Conservation (phyloP, 2,329 filamentous ascomycete genomes). For the Bipolaris gigantea region DNA sequence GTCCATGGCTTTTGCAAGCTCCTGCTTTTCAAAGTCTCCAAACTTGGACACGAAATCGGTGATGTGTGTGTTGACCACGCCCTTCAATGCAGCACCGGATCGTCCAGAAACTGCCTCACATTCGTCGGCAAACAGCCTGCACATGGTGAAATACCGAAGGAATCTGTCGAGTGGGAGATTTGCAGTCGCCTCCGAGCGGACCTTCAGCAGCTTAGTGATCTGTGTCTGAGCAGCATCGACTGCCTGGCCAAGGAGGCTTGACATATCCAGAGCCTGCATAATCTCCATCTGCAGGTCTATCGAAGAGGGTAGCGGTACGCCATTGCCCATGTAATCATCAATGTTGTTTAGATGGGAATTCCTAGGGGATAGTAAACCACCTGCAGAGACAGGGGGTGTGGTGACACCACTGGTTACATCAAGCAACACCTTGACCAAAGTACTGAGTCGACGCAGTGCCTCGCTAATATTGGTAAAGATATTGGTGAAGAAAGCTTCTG, state of each 20-base stretch:
- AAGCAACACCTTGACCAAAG: slow-evolving; percentile 90
- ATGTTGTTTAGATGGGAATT: slow-evolving; percentile 50
- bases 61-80: slow-evolving; percentile 78
- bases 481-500: slow-evolving; percentile 77
- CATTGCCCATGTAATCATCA: slow-evolving; percentile 44
- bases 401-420: slow-evolving; percentile 83
- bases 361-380: slow-evolving; percentile 51
- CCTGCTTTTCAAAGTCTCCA: slow-evolving; percentile 72
- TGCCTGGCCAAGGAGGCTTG: slow-evolving; percentile 75
- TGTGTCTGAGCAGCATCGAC: slow-evolving; percentile 77
- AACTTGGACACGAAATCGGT: slow-evolving; percentile 75
- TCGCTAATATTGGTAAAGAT: slow-evolving; percentile 90
- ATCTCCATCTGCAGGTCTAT: slow-evolving; percentile 67
- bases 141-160: slow-evolving; percentile 79
- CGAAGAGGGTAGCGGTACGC: slow-evolving; percentile 16
- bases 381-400: slow-evolving; percentile 45
- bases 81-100: slow-evolving; percentile 74
- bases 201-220: slow-evolving; percentile 74
- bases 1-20: slow-evolving; percentile 75
- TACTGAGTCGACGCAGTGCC: slow-evolving; percentile 78
- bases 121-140: slow-evolving; percentile 81
- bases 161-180: slow-evolving; percentile 70
- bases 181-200: slow-evolving; percentile 73
- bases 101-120: slow-evolving; percentile 82
- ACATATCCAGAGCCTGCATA: slow-evolving; percentile 74